These are phyloP conservation scores for Tricholoma flavovirens DNA, from an alignment of 768 basidiomycete species.

Conservation along the genomic window DNA sequence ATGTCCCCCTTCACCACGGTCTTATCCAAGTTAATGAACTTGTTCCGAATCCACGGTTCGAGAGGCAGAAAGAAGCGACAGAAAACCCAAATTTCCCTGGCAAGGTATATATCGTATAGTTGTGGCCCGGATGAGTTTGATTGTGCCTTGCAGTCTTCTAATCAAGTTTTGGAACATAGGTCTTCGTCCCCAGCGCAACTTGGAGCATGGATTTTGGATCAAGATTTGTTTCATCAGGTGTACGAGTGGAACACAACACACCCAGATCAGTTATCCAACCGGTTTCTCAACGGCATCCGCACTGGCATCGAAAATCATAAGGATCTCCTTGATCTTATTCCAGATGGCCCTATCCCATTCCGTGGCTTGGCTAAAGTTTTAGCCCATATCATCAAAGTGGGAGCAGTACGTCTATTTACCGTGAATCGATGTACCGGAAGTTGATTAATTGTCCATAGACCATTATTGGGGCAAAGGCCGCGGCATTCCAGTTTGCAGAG, in stretches of 20 bases:
- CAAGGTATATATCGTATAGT: not conserved
- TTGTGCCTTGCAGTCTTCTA: not conserved
- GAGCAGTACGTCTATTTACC: slow-evolving; percentile 6
- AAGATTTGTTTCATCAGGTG: slow-evolving; percentile 7
- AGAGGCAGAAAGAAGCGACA: not conserved
- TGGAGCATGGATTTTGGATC: slow-evolving; percentile 11
- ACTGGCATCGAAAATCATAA: slow-evolving; percentile 1
- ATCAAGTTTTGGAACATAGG: not conserved
- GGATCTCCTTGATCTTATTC: slow-evolving; percentile 8
- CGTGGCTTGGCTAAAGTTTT: slow-evolving; percentile 8
- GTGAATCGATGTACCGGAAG: no score
- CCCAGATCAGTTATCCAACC: slow-evolving; percentile 5
- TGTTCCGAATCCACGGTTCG: not conserved
- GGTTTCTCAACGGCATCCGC: slow-evolving; percentile 1
- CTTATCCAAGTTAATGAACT: not conserved
- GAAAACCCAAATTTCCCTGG: not conserved
- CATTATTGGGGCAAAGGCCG: not conserved
- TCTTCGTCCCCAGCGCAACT: slow-evolving; percentile 1
- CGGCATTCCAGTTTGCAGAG: slow-evolving; percentile 9
- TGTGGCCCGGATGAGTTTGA: not conserved
- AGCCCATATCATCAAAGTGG: slow-evolving; percentile 10
- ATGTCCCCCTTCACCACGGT: not conserved
- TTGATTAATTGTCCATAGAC: not conserved
- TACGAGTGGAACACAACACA: not conserved
- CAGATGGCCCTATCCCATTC: slow-evolving; percentile 12